phyloP scores from a whole-genome alignment of 164 flowering plant genomes.

The Dillenia suffruticosa region DNA sequence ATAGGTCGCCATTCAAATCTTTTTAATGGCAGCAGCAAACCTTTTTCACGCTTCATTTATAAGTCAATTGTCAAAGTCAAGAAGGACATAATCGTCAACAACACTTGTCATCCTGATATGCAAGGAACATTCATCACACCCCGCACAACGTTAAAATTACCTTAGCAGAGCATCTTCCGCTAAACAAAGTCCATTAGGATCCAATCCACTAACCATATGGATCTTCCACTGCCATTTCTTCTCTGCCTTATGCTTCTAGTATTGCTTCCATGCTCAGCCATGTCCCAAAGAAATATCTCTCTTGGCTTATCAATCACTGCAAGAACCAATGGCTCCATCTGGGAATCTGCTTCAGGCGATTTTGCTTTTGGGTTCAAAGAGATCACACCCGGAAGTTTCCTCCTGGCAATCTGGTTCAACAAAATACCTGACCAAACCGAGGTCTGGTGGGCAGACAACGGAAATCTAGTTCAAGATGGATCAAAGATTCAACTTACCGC shows the following conservation, averaged over 20 bases:
- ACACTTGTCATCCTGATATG: no score
- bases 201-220: no score
- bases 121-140: no score
- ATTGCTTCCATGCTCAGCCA: conserved; percentile 2
- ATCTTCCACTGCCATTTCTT: no score
- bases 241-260: not conserved
- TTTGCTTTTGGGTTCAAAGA: conserved; percentile 33
- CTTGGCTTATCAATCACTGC: conserved; percentile 27
- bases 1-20: no score
- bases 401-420: conserved; percentile 34
- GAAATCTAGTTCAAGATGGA: conserved; percentile 14
- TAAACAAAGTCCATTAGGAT: no score
- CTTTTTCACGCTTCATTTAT: no score
- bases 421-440: conserved; percentile 27
- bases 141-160: no score
- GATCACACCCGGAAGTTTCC: conserved; percentile 3
- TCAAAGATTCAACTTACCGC: conserved; percentile 25
- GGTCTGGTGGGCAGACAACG: conserved; percentile 31
- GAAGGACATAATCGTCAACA: no score
- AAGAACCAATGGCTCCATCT: not conserved
- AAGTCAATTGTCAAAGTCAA: no score
- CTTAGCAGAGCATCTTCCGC: no score
- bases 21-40: no score
- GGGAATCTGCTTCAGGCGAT: conserved; percentile 32
- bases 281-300: conserved; percentile 18